These are phyloP conservation scores for Phytophthora meadii DNA, from an alignment of 352 stramenopile genomes.

Conservation along the genomic window DNA sequence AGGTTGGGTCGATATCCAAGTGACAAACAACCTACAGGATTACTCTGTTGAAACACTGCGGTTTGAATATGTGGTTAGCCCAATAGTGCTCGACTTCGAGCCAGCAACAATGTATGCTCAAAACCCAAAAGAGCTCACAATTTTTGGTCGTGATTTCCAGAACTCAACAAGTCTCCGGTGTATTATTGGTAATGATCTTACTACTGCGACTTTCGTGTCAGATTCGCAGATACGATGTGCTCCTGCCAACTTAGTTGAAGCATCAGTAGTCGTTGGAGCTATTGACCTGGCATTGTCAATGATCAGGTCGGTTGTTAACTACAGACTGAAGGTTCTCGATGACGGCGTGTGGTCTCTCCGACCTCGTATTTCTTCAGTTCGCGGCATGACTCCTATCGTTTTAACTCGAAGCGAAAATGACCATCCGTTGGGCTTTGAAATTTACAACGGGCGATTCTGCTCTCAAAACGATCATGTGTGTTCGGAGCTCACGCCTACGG, in stretches of 20 bases:
- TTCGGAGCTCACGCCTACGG: slow-evolving; percentile 19
- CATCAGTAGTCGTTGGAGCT: slow-evolving; percentile 36
- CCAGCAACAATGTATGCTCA: slow-evolving; percentile 19
- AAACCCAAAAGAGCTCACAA: slow-evolving; percentile 13
- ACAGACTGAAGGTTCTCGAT: slow-evolving; percentile 30
- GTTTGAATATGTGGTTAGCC: slow-evolving; percentile 51
- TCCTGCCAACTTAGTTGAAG: slow-evolving; percentile 7
- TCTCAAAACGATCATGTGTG: slow-evolving; percentile 17
- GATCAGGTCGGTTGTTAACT: slow-evolving; percentile 23
- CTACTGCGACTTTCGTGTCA: slow-evolving; percentile 35
- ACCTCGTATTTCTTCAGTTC: slow-evolving; percentile 25
- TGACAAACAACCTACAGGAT: slow-evolving; percentile 67
- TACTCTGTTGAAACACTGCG: slow-evolving; percentile 40
- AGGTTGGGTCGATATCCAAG: slow-evolving; percentile 44
- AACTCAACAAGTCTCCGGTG: slow-evolving; percentile 47
- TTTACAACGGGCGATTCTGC: slow-evolving; percentile 37
- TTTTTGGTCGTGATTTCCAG: slow-evolving; percentile 44
- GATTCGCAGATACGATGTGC: slow-evolving; percentile 31
- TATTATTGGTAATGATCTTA: slow-evolving; percentile 42
- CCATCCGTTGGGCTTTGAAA: neutral
- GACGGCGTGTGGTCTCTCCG: slow-evolving; percentile 19
- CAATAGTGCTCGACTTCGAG: slow-evolving; percentile 43
- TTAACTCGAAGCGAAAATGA: slow-evolving; percentile 11
- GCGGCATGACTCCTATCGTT: slow-evolving; percentile 22
- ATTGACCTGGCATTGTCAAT: slow-evolving; percentile 41